Base-by-base conservation (phyloP, 805 yeast genomes). In the Wickerhamomyces alni region DNA sequence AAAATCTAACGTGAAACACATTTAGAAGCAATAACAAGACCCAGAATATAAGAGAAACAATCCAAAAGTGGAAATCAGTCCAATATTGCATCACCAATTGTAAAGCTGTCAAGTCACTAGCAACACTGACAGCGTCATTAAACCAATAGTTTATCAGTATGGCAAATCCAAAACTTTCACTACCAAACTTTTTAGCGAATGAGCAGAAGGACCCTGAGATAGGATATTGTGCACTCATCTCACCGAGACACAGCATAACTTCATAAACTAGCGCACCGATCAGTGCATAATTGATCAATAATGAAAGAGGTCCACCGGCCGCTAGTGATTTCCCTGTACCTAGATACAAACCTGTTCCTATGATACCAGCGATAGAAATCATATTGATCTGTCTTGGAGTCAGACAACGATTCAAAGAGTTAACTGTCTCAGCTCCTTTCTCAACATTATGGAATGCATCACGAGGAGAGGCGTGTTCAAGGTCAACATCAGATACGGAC, bases 351-450 rank as follows among this genome's bases (percentile, higher is more conserved):
- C 84, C 85, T 2, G 89, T 80, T 53, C 94, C 95, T 46, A 86
- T 83, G 46, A 87, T 78, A 32, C 93, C 89, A 43, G 91, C 89
- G 42, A 85, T 70, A 36, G 93, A 87, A 50, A 85, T 81, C 82
- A 84, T 76, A 44, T 77, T 72, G 44, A 81, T 74, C 48, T 82
- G 88, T 34, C 74, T 57, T 21, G 62, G 58, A 28, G 59, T 47
- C 28, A 64, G 51, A 4, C 61, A 55, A 41, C 63, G 59, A 38
- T 58, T 60, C 39, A 60, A 47, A 2, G 45, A 42, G 34, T 48
- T 38, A 15, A 45, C 52, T 8, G 44, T 40, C 1, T 45, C 45
- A 16, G 12, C 28, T 38, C 35, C 34, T n/a, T 31, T 19, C 19
- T 31, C 24, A 6, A 21, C 24, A 21, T 21, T 21, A 21, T 21